Conservation (phyloP, 441 rosid genomes). For the Erysimum pusillum region DNA sequence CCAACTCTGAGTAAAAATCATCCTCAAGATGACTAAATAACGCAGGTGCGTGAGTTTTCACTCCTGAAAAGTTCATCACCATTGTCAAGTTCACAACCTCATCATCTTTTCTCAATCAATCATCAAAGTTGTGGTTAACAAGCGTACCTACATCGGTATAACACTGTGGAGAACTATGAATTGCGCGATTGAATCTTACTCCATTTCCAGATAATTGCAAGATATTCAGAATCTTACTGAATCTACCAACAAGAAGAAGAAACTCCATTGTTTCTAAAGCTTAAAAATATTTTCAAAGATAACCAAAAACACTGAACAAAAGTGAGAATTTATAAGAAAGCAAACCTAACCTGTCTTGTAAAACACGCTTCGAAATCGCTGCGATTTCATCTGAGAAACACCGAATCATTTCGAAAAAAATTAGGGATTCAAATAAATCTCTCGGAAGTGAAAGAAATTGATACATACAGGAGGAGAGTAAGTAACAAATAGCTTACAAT, state of each 20-base stretch:
- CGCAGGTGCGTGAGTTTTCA: neutral
- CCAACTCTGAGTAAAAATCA: constrained; percentile 35
- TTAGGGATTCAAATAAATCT: constrained; percentile 16
- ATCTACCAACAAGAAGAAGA: constrained; percentile 25
- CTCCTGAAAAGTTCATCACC: constrained; percentile 5
- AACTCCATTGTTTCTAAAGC: constrained; percentile 3
- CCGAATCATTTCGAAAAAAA: neutral
- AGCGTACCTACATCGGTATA: constrained; percentile 33
- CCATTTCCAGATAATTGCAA: constrained; percentile 15
- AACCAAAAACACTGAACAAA: neutral
- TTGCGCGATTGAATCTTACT: constrained; percentile 7
- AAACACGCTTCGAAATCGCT: neutral
- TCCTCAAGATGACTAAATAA: constrained; percentile 25
- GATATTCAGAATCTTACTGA: neutral
- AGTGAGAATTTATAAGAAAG: neutral
- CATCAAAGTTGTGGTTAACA: neutral
- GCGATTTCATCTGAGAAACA: constrained; percentile 20
- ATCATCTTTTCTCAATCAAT: neutral
- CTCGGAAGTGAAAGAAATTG: too few relatives aligned
- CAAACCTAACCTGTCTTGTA: constrained; percentile 29
- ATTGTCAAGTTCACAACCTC: neutral
- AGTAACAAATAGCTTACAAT: neutral
- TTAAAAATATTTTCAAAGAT: neutral
- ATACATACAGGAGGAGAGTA: neutral
- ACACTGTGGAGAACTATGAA: constrained; percentile 10